phyloP scores from a whole-genome alignment of 2,329 filamentous ascomycete species.

The Beauveria scarabaeidicola region DNA sequence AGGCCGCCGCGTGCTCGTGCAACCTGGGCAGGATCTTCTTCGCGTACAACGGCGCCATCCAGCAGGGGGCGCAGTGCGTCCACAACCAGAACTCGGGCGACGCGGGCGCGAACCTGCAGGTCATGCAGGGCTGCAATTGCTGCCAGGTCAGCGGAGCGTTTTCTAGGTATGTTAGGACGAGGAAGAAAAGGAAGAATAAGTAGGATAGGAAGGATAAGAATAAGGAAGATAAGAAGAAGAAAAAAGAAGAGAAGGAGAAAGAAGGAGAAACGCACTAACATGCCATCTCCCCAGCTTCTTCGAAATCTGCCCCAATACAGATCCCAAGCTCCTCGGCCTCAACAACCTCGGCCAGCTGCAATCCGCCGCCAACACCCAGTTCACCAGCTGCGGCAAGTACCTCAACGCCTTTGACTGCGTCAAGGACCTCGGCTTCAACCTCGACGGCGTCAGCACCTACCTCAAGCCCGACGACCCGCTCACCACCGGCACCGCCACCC shows the following conservation, averaged over 20 bases:
- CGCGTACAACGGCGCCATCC: constrained; percentile 15
- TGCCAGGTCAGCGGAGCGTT: constrained; percentile 26
- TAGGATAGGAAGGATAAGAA: background rate
- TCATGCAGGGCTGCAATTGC: constrained; percentile 24
- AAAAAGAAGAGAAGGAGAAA: background rate
- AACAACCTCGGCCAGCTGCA: constrained; percentile 14
- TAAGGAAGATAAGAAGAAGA: background rate
- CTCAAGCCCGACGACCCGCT: constrained; percentile 17
- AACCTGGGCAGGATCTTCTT: constrained; percentile 24
- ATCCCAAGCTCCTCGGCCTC: constrained; percentile 17
- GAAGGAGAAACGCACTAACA: background rate
- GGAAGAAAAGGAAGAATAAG: no score
- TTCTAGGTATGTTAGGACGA: constrained; percentile 21
- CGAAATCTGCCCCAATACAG: constrained; percentile 25
- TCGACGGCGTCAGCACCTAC: constrained; percentile 17
- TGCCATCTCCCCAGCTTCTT: constrained; percentile 15
- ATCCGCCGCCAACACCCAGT: constrained; percentile 13
- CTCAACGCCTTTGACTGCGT: constrained; percentile 18
- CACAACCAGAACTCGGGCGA: constrained; percentile 18
- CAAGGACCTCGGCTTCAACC: constrained; percentile 17
- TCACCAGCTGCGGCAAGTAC: constrained; percentile 14
- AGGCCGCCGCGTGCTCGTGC: constrained; percentile 27
- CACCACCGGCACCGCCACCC: constrained; percentile 22
- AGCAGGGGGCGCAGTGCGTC: constrained; percentile 14
- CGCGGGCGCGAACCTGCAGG: constrained; percentile 13